Evolutionary conservation across 129 eudicot genomes (phyloP).

Genomic region (Lactuca sativa): DNA sequence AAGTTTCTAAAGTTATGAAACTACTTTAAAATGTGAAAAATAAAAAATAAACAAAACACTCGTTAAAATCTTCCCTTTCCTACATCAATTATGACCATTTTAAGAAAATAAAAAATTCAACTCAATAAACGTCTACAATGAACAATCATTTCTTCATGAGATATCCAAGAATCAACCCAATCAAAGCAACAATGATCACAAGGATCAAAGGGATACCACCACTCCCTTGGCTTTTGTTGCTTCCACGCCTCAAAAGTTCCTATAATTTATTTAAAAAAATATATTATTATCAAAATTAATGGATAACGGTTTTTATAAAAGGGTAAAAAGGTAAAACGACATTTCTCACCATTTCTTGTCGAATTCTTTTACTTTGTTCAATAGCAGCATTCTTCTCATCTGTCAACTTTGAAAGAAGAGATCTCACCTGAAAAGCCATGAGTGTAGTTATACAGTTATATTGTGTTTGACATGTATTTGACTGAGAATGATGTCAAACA

Average conservation of each 20-base stretch:
- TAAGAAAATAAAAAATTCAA: conserved; percentile 20
- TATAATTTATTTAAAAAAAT: conserved; percentile 19
- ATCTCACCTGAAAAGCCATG: conserved; percentile 48
- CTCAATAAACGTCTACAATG: neutral
- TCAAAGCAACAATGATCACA: conserved; percentile 55
- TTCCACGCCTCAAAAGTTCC: conserved; percentile 66
- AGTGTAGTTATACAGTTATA: neutral
- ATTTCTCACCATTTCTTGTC: conserved; percentile 73
- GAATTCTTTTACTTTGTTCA: conserved; percentile 58
- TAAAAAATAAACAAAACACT: conserved; percentile 18
- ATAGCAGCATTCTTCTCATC: conserved; percentile 71
- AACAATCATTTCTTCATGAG: conserved; percentile 51
- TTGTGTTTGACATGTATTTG: too few species aligned
- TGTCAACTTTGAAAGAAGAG: conserved; percentile 62
- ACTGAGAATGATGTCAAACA: neutral
- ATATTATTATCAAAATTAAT: conserved; percentile 41
- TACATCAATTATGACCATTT: conserved; percentile 31
- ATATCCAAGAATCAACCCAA: conserved; percentile 73
- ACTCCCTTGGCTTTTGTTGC: conserved; percentile 54
- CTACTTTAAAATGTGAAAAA: conserved; percentile 14
- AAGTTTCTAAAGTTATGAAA: conserved; percentile 31
- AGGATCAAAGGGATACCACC: conserved; percentile 52
- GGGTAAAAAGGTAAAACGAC: conserved; percentile 8
- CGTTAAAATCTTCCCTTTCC: conserved; percentile 28
- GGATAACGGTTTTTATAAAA: neutral